Conservation (phyloP, 345 rosid species). For the Acer saccharum region DNA sequence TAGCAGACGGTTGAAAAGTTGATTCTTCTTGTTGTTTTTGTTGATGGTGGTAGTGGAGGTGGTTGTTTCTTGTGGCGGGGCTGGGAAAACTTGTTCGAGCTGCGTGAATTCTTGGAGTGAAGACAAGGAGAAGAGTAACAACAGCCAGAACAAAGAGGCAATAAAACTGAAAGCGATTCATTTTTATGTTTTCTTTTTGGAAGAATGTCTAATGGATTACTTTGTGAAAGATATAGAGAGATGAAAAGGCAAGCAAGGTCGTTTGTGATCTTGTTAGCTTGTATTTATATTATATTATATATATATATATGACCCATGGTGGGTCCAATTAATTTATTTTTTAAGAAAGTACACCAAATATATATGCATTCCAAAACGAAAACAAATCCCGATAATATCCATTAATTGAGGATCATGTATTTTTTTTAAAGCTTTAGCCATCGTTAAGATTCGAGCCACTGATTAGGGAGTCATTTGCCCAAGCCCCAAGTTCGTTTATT, state of each 20-base stretch:
- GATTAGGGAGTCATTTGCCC: no score
- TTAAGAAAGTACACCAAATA: neutral
- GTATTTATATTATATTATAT: neutral
- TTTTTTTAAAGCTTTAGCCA: no score
- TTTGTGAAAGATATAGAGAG: neutral
- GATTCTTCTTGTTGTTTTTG: neutral
- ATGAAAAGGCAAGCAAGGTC: conserved; percentile 5
- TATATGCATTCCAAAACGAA: neutral
- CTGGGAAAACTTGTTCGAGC: conserved; percentile 9
- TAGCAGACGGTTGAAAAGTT: neutral
- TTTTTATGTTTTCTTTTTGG: neutral
- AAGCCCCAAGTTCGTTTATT: no score
- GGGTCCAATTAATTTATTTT: conserved; percentile 3
- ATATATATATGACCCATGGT: neutral
- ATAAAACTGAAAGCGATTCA: conserved; percentile 15
- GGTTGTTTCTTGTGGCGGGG: conserved; percentile 14
- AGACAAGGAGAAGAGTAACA: neutral
- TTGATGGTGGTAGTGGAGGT: neutral
- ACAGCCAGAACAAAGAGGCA: neutral
- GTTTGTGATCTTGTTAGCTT: neutral
- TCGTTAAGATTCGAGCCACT: no score
- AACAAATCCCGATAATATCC: no score
- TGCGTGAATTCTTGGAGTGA: conserved; percentile 12
- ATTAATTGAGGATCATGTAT: no score
- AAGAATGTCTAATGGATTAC: conserved; percentile 1